Conservation (phyloP, 176 grass and related monocot species). For the Alopecurus myosuroides region DNA sequence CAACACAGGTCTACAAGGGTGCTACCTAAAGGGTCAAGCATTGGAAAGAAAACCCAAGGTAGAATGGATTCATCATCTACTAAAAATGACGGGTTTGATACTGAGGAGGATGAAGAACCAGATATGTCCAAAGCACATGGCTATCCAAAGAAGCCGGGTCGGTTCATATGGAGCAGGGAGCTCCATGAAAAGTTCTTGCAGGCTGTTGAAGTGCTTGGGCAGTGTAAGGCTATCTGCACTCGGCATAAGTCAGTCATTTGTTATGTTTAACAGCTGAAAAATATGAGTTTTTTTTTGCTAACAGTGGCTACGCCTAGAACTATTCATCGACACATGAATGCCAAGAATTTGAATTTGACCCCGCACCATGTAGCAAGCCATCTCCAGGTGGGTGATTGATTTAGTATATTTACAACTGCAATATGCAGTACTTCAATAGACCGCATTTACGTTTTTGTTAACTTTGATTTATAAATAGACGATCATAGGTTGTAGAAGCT, state of each 20-base stretch:
- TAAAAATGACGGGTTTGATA: not conserved
- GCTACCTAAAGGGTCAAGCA: not conserved
- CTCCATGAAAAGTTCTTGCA: slow-evolving; percentile 37
- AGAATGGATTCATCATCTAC: slow-evolving; percentile 18
- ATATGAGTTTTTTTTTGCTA: not conserved
- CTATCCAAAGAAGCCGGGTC: not conserved
- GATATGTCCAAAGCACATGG: not conserved
- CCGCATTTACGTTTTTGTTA: not conserved
- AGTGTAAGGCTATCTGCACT: slow-evolving; percentile 22
- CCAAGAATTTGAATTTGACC: slow-evolving; percentile 17
- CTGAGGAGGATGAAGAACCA: not conserved
- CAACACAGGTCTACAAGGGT: slow-evolving; percentile 22
- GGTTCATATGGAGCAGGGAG: not conserved
- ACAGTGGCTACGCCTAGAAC: not conserved
- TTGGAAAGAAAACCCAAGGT: not conserved
- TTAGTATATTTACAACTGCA: not conserved
- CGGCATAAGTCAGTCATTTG: not conserved
- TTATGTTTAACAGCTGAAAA: slow-evolving; percentile 28
- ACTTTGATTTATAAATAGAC: not conserved
- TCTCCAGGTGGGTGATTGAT: slow-evolving; percentile 29
- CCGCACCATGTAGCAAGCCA: slow-evolving; percentile 8
- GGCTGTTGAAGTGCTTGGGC: slow-evolving; percentile 20
- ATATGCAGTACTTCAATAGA: not conserved
- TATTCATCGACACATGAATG: slow-evolving; percentile 25
- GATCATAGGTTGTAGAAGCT: slow-evolving; percentile 2